Evolutionary conservation across 495 filamentous ascomycete species (phyloP), one percentile per base, ranked within the genome.

Genomic region (Penicillium canescens): DNA sequence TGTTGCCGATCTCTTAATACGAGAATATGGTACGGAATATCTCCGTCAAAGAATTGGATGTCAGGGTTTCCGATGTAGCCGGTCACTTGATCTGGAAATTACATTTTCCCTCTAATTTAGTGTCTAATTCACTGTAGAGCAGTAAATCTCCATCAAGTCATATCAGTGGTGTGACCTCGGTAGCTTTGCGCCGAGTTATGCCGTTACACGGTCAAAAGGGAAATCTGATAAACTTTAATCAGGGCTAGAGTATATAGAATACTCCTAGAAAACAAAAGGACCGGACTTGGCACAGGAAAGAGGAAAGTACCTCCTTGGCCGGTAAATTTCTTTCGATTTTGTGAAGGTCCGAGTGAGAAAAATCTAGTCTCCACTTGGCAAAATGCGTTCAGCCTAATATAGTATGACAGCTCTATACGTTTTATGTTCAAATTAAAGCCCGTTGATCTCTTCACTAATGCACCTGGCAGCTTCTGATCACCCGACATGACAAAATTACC

Each of bases 151-250:
- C 46, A 39, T 26, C 24, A n/a, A 12, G 28, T 43, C 33, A 42
- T 42, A 41, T 34, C 16, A 40, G 34, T 48, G 23, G 20, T 38
- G 40, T 51, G 40, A 43, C 49, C 39, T 51, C 40, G 40, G 49
- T 39, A 42, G 41, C 38, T 20, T 31, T 31, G 8, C 28, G 28
- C 28, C 28, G 28, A 5, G 28, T 31, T 10, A 31, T 8, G 28
- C 28, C 28, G 28, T 31, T 7, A 31, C 28, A 31, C 28, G 5
- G 2, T 31, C 28, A 7, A 31, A 7, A 31, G 28, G 28, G 28
- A 31, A 31, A 31, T 31, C 28, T 31, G 28, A 31, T 31, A 31
- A 31, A 31, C 28, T 31, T 9, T 31, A 31, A 31, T 31, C 2
- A 10, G 28, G 28, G 28, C 28, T 24, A 24, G 4, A 8, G 6